These are phyloP conservation scores for Jacaranda copaia DNA, from an alignment of 257 asterid genomes.

Conservation along the genomic window DNA sequence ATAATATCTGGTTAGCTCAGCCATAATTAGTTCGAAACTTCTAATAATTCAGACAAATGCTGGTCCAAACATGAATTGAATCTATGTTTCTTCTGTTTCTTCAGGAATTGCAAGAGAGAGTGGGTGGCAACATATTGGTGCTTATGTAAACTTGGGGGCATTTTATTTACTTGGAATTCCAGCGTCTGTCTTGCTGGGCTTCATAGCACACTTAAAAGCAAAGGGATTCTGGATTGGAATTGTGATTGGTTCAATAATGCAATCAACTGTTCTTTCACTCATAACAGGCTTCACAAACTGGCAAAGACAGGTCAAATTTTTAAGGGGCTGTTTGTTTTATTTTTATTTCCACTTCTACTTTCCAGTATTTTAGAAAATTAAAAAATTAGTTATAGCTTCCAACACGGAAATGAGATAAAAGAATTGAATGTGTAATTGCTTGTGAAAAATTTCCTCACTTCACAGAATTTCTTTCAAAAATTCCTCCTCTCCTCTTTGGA, in stretches of 20 bases:
- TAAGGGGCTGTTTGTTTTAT: not conserved
- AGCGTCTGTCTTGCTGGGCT: constrained; percentile 47
- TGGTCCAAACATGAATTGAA: not conserved
- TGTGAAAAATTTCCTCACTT: too few species aligned
- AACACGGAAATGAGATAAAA: too few species aligned
- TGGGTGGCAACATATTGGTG: constrained; percentile 73
- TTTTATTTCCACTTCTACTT: not conserved
- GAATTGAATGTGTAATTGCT: too few species aligned
- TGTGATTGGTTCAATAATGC: constrained; percentile 45
- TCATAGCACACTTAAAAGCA: constrained; percentile 45
- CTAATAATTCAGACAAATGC: not conserved
- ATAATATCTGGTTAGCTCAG: constrained; percentile 55
- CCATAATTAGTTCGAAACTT: too few species aligned
- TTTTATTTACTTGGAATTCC: constrained; percentile 62
- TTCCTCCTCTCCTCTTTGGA: too few species aligned
- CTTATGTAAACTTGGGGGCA: constrained; percentile 59
- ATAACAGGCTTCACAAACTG: constrained; percentile 54
- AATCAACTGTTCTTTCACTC: constrained; percentile 44
- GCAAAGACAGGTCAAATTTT: constrained; percentile 44
- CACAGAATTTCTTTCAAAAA: too few species aligned
- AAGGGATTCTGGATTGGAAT: constrained; percentile 69
- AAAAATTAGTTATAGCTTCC: too few species aligned
- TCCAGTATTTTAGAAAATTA: not conserved
- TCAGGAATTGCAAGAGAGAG: constrained; percentile 71
- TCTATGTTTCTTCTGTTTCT: not conserved